Evolutionary conservation across 352 stramenopile genomes (phyloP).

Genomic region (Phytopythium delawarense): DNA sequence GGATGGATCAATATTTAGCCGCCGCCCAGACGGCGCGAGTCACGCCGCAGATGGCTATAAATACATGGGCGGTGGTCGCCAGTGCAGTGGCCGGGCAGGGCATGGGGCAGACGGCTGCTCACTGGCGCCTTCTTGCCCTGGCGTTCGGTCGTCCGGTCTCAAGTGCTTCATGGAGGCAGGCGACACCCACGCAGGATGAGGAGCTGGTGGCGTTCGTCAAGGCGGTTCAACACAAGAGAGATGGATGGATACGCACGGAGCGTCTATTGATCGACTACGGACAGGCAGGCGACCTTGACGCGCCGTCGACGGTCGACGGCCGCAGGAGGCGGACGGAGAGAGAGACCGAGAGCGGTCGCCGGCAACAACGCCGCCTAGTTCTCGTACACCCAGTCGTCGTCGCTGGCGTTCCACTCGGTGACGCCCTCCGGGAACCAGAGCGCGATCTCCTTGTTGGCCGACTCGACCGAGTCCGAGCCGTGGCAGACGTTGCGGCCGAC

Average conservation of each 20-base stretch:
- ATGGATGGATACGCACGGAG: neutral
- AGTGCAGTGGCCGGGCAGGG: too few species aligned
- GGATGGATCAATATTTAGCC: neutral
- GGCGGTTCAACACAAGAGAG: too few species aligned
- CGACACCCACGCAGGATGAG: too few species aligned
- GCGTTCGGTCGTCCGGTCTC: too few species aligned
- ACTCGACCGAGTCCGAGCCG: slow-evolving; percentile 97
- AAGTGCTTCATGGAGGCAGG: too few species aligned
- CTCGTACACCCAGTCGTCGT: slow-evolving; percentile 97
- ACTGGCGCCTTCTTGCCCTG: too few species aligned
- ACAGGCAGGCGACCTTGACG: neutral
- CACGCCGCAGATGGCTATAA: neutral
- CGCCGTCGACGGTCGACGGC: neutral
- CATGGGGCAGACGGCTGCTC: too few species aligned
- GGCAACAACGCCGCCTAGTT: slow-evolving; percentile 39
- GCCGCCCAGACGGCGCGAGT: neutral
- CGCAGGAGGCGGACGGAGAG: neutral
- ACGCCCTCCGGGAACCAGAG: slow-evolving; percentile 97
- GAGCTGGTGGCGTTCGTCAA: too few species aligned
- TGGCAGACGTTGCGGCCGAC: slow-evolving; percentile 95
- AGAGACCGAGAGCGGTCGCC: neutral
- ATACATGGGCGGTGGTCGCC: neutral
- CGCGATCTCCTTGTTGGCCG: slow-evolving; percentile 96
- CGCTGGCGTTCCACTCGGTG: slow-evolving; percentile 86
- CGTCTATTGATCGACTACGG: neutral